A percentile compares a stretch with the other conserved stretches of the same genome.
Conservation (phyloP, 495 filamentous ascomycete genomes). For the Xylaria intraflava region DNA sequence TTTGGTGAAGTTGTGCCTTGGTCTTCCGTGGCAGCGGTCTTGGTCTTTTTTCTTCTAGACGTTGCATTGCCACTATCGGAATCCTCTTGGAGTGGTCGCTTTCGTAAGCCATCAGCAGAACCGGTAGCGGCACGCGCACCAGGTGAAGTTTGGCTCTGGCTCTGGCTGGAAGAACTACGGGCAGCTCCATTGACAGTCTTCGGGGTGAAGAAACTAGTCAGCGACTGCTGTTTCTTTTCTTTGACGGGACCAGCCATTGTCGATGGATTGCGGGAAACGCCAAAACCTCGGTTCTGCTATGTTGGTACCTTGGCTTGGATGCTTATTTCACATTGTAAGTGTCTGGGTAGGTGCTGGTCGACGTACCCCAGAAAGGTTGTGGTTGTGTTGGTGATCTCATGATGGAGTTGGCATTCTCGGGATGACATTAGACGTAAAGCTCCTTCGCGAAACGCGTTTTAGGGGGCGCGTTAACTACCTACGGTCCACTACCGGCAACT, state of each 20-base stretch:
- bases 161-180: constrained; percentile 7
- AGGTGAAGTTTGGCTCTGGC: constrained; percentile 7
- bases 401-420: constrained; percentile 7
- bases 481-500: too few species aligned
- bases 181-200: constrained; percentile 40
- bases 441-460: too few species aligned
- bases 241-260: constrained; percentile 35
- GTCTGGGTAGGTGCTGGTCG: not conserved
- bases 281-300: not conserved
- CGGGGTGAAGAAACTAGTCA: constrained; percentile 80
- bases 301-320: not conserved
- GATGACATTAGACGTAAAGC: too few species aligned
- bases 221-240: constrained; percentile 66
- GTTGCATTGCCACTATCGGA: constrained; percentile 29
- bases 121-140: not conserved
- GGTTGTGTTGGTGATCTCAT: constrained; percentile 2
- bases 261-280: not conserved
- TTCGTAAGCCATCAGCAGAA: constrained; percentile 22
- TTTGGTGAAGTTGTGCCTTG: constrained; percentile 17
- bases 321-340: constrained; percentile 1
- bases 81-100: constrained; percentile 43
- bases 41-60: constrained; percentile 39
- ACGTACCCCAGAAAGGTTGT: not conserved
- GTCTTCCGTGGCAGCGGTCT: constrained; percentile 22
- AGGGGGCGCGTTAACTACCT: too few species aligned